phyloP scores from a whole-genome alignment of 2,329 filamentous ascomycete species.

The Neopestalotiopsis sp. region DNA sequence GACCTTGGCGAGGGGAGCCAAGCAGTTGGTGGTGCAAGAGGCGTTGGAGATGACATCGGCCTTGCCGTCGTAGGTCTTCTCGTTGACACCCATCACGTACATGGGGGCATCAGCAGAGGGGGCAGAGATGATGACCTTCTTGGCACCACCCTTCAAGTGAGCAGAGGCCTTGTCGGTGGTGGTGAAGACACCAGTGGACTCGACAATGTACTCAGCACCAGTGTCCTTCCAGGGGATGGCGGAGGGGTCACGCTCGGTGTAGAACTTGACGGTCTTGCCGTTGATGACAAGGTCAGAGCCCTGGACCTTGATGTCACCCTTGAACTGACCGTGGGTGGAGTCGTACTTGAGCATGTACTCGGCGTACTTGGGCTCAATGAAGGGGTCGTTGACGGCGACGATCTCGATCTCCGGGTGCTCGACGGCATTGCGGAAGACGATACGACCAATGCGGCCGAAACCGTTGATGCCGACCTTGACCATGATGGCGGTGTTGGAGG shows the following conservation, averaged over 20 bases:
- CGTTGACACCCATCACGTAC: constrained; percentile 99
- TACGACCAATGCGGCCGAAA: constrained; percentile 99
- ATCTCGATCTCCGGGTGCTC: constrained; percentile 90
- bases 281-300: constrained; percentile 81
- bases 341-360: constrained; percentile 99
- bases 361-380: constrained; percentile 97
- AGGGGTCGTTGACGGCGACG: constrained; percentile 98
- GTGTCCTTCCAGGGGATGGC: constrained; percentile 89
- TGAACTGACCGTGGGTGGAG: constrained; percentile 95
- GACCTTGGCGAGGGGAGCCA: constrained; percentile 99
- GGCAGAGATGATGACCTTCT: constrained; percentile 96
- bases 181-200: constrained; percentile 99
- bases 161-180: constrained; percentile 94
- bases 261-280: constrained; percentile 95
- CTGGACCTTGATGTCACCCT: constrained; percentile 81
- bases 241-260: constrained; percentile 88
- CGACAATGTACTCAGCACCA: constrained; percentile 91
- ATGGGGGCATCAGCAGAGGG: constrained; percentile 96
- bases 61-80: constrained; percentile 89
- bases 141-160: constrained; percentile 95
- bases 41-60: constrained; percentile 97
- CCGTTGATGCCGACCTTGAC: constrained; percentile 97
- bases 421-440: constrained; percentile 97
- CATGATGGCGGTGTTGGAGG: constrained; percentile 46
- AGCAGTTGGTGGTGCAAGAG: constrained; percentile 99